A percentile compares a stretch with the other conserved stretches of the same genome.
These are phyloP conservation scores for Verticillium klebahnii DNA, from an alignment of 2,329 filamentous ascomycete genomes.

Conservation along the genomic window DNA sequence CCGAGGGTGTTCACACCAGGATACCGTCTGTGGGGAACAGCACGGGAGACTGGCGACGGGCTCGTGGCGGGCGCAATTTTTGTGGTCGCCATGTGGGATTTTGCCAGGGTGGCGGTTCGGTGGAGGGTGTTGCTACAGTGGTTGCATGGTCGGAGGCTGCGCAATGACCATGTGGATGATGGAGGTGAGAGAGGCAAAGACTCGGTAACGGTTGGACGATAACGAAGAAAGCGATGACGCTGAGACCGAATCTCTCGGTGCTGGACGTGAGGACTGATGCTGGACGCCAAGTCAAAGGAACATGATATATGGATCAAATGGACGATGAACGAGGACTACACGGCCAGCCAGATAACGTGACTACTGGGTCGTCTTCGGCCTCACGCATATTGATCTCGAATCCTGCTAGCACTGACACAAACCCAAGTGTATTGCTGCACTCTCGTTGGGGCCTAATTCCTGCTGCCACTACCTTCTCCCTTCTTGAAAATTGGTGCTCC, in stretches of 20 bases:
- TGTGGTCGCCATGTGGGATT: conserved; percentile 1
- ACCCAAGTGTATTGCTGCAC: not conserved
- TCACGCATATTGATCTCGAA: too few relatives aligned
- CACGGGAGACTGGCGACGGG: not conserved
- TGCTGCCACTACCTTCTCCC: not conserved
- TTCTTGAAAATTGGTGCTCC: not conserved
- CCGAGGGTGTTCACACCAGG: not conserved
- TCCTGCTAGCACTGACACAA: not conserved
- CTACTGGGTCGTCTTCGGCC: not conserved
- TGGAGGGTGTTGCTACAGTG: not conserved
- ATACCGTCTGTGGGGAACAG: not conserved
- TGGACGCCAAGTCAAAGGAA: not conserved
- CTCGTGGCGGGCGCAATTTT: not conserved
- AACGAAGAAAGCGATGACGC: not conserved
- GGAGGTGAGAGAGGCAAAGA: not conserved
- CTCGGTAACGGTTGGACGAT: not conserved
- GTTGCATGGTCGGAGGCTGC: not conserved
- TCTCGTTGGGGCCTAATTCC: not conserved
- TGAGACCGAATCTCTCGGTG: not conserved
- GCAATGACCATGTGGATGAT: not conserved
- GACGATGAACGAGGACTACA: not conserved
- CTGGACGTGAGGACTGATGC: not conserved
- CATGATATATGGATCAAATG: not conserved
- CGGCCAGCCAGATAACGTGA: not conserved
- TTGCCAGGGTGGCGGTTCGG: not conserved